Evolutionary conservation across 2,329 filamentous ascomycete genomes (phyloP), one percentile per base, ranked within the genome.

Genomic region (Fusarium sp.): DNA sequence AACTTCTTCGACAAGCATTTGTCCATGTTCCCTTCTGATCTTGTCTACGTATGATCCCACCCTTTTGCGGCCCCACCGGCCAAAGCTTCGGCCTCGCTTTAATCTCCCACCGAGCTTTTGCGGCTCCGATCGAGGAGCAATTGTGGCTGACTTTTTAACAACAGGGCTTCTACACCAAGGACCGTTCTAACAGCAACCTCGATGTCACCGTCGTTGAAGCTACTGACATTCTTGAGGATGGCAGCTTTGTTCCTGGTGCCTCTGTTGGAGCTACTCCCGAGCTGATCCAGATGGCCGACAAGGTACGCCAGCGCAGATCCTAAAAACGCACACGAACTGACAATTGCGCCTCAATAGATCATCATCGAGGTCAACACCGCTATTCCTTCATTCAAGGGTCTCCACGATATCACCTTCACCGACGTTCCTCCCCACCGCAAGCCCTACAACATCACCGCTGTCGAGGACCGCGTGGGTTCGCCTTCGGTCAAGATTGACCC

Each of bases 1-100:
- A 90, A 95, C 68, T 97, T 97, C 81, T 97, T 97, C 78, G 94
- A 97, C 80, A 97, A 97, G 84, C 94, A 97, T 83, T 80, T 97
- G 77, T 94, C 91, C 81, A 97, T 97, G 94, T 97, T 97, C 79
- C 94, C 94, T 6, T 87, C 91, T 39, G 94, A 97, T 78, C 84
- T 97, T 69, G 91, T 95, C 79, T 96, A 96, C 78, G 88, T 90
- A 81, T 77, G 82, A 42, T 43, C 36, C 26, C 45, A 45, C 31
- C 49, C 42, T 53, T 45, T 46, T 64, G 52, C 40, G 43, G 67
- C 63, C 55, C 68, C 59, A 66, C 59, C 60, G 39, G 31, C 55
- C 53, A 40, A 42, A 44, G 39, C 52, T 38, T 39, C 64, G 68
- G 68, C 68, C 10, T 71, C 68, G 68, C 68, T 54, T 46, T 48